A percentile compares a stretch with the other conserved stretches of the same genome.
phyloP scores from a whole-genome alignment of 2,329 filamentous ascomycete genomes.

The Dothidotthia symphoricarpi region DNA sequence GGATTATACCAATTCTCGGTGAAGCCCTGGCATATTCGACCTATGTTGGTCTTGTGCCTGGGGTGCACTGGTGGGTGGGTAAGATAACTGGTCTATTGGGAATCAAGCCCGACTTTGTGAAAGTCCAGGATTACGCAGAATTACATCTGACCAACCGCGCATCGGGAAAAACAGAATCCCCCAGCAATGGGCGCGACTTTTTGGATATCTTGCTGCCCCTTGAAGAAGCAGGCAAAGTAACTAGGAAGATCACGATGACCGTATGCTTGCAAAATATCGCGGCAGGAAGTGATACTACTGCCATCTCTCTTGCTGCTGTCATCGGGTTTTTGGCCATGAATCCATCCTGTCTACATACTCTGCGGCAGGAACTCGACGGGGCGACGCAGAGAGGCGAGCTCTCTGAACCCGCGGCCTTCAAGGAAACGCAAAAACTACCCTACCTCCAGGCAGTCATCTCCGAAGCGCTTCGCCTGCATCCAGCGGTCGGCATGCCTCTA shows the following conservation, averaged over 20 bases:
- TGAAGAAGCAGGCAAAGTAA: conserved; percentile 10
- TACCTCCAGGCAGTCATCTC: conserved; percentile 47
- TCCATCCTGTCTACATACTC: conserved; percentile 18
- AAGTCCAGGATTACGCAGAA: conserved; percentile 1
- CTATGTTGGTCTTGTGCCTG: conserved; percentile 7
- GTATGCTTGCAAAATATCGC: conserved; percentile 33
- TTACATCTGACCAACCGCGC: conserved; percentile 3
- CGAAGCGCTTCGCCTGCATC: conserved; percentile 46
- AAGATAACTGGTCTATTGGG: background rate
- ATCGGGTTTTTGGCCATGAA: conserved; percentile 48
- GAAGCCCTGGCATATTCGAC: background rate
- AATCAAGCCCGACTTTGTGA: background rate
- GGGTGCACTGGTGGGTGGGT: conserved; percentile 4
- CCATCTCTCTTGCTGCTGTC: conserved; percentile 48
- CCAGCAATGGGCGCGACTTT: conserved; percentile 9
- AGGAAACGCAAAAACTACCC: conserved; percentile 43
- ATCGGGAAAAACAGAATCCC: conserved; percentile 7
- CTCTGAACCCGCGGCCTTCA: conserved; percentile 13
- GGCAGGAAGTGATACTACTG: conserved; percentile 49
- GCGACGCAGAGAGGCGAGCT: conserved; percentile 7
- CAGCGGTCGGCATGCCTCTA: conserved; percentile 44
- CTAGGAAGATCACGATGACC: conserved; percentile 3
- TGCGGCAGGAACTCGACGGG: conserved; percentile 21
- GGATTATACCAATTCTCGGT: conserved; percentile 6
- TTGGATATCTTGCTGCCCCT: conserved; percentile 12